Percentiles rank a stretch among this genome's conserved stretches.
Evolutionary conservation across 2,329 filamentous ascomycete species (phyloP).

Genomic region (Aspergillus ochraceus): DNA sequence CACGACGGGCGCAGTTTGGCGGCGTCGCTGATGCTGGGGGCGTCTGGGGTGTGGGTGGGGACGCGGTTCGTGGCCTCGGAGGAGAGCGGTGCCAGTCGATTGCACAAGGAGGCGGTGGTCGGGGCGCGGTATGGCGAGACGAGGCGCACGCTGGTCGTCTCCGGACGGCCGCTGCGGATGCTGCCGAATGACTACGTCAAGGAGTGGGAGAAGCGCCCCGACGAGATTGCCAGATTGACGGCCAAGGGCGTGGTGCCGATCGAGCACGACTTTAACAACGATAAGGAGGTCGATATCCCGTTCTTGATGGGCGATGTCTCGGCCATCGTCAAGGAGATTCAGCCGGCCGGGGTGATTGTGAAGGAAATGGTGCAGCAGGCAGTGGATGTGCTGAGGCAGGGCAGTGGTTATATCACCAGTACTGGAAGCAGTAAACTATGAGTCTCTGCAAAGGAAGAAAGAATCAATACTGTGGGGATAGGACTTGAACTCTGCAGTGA

Average conservation of each 20-base stretch:
- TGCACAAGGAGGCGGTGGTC: constrained; percentile 84
- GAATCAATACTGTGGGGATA: background rate
- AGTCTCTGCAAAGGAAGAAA: constrained; percentile 1
- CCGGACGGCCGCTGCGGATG: constrained; percentile 77
- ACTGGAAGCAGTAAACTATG: constrained; percentile 47
- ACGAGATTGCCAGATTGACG: constrained; percentile 73
- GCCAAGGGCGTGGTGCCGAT: constrained; percentile 77
- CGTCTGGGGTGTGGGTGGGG: constrained; percentile 88
- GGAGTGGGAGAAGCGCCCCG: constrained; percentile 74
- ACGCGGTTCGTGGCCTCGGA: constrained; percentile 83
- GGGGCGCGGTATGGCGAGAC: constrained; percentile 78
- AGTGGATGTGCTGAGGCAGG: constrained; percentile 64
- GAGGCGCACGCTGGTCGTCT: constrained; percentile 76
- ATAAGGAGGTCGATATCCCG: constrained; percentile 78
- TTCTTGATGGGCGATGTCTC: constrained; percentile 95
- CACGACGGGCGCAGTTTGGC: constrained; percentile 80
- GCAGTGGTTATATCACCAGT: constrained; percentile 57
- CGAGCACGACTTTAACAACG: constrained; percentile 77
- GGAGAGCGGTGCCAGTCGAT: constrained; percentile 77
- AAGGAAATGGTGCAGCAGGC: constrained; percentile 84
- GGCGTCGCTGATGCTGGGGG: constrained; percentile 81
- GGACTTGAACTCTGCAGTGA: background rate
- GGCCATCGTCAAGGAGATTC: constrained; percentile 71
- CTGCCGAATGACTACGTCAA: constrained; percentile 80
- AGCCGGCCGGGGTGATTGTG: constrained; percentile 83